Base-by-base conservation (phyloP, 768 basidiomycete genomes). In the Cyclocybe aegerita region DNA sequence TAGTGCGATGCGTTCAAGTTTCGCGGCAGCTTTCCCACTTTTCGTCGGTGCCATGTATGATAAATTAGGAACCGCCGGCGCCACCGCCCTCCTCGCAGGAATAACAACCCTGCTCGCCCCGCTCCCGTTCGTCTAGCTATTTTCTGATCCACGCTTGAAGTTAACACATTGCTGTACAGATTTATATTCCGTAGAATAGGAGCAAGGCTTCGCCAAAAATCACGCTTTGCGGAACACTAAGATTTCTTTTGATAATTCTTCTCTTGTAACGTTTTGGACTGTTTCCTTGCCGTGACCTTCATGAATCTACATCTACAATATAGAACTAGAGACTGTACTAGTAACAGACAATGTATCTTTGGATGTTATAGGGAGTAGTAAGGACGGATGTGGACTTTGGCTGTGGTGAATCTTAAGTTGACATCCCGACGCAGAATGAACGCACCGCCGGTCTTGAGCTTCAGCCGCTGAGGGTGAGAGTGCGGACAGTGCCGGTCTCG, bases 31-130 rank as follows among this genome's bases (percentile, higher is more conserved):
- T 2, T 86, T 87, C 64, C 86, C 86, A 1, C 75, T 63, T 1
- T 83, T 80, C 38, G 86, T 88, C 0, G 76, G 86, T 60, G 81
- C 88, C 0, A 78, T 83, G 67, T 93, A 93, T 61, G 66, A 68
- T 1, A 79, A 79, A 41, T 62, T 90, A 4, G 86, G 88, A 0
- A 82, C 84, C 0, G 85, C 86, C 0, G 88, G 88, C 0, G 87
- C 85, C 1, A 85, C 83, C 0, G 86, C 83, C 10, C 71, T 89
- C n/a, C 60, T 90, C 12, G 88, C 82, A 1, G 86, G 87, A 1
- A 60, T 90, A 9, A 76, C 78, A 50, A 76, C 79, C 2, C 40
- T 85, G 12, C 79, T 85, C 75, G 76, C 79, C 1, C 88, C 88
- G 0, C 60, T 83, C 38, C 82, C 82, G 82, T 84, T 49, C 60